Conservation (phyloP, 208 protist genomes). For the Tritrichomonas foetus region DNA sequence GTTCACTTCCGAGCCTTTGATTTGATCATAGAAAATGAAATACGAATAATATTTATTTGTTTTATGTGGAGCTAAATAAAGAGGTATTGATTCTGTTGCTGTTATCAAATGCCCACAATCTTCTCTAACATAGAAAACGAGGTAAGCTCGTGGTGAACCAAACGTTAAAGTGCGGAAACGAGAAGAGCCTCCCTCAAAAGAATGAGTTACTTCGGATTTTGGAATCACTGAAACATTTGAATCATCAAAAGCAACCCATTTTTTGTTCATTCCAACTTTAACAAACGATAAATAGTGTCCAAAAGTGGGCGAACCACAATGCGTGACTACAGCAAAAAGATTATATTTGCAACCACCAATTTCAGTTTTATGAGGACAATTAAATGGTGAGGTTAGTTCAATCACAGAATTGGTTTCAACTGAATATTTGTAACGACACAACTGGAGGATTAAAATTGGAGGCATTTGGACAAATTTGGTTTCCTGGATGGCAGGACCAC, state of each 20-base stretch:
- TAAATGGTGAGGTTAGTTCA: background rate
- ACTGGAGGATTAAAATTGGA: background rate
- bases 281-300: background rate
- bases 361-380: background rate
- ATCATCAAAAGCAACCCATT: background rate
- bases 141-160: background rate
- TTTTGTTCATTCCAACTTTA: background rate
- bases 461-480: background rate
- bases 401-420: background rate
- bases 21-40: slow-evolving; percentile 15
- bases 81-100: background rate
- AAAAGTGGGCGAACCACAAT: background rate
- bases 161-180: background rate
- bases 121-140: background rate
- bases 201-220: background rate
- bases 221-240: background rate
- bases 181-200: background rate
- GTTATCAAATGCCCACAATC: background rate
- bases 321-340: background rate
- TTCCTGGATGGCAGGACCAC: background rate
- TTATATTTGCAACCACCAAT: background rate
- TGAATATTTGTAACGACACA: background rate
- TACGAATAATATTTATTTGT: background rate
- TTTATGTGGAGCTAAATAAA: background rate
- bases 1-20: background rate